Conservation (phyloP, 163 green algal species). For the Trebouxiophyceae sp. region DNA sequence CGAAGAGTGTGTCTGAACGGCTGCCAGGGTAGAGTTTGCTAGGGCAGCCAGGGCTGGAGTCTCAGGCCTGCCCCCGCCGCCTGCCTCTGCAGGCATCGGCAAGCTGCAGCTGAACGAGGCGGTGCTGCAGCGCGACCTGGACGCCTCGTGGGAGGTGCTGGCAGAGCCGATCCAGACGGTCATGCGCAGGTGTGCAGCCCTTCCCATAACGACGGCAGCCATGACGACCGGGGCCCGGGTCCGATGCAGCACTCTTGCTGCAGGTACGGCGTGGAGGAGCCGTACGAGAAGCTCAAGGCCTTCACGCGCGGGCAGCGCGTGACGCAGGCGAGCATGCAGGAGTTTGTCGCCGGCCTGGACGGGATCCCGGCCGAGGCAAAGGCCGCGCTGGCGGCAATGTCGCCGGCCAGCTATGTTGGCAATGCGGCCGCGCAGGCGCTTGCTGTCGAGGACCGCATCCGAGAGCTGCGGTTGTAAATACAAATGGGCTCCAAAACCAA, state of each 20-base stretch:
- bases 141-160: constrained; percentile 89
- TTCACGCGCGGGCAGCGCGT: constrained; percentile 86
- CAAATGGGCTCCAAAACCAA: too few species aligned
- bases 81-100: constrained; percentile 36
- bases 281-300: constrained; percentile 99
- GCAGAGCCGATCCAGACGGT: constrained; percentile 98
- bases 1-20: too few species aligned
- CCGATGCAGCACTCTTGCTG: constrained; percentile 5
- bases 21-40: too few species aligned
- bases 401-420: constrained; percentile 81
- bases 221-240: too few species aligned
- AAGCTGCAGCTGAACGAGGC: constrained; percentile 49
- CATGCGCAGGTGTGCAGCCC: constrained; percentile 47
- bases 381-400: constrained; percentile 60
- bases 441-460: background rate
- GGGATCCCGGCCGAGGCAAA: constrained; percentile 52
- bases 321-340: constrained; percentile 54
- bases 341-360: constrained; percentile 76
- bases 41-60: too few species aligned
- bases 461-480: background rate
- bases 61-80: too few species aligned
- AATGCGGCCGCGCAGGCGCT: constrained; percentile 70
- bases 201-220: background rate
- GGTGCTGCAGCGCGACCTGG: constrained; percentile 73
- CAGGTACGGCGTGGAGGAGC: constrained; percentile 84